These are phyloP conservation scores for Geotrichum cucujoidarum DNA, from an alignment of 1,139 yeast species.

Conservation along the genomic window DNA sequence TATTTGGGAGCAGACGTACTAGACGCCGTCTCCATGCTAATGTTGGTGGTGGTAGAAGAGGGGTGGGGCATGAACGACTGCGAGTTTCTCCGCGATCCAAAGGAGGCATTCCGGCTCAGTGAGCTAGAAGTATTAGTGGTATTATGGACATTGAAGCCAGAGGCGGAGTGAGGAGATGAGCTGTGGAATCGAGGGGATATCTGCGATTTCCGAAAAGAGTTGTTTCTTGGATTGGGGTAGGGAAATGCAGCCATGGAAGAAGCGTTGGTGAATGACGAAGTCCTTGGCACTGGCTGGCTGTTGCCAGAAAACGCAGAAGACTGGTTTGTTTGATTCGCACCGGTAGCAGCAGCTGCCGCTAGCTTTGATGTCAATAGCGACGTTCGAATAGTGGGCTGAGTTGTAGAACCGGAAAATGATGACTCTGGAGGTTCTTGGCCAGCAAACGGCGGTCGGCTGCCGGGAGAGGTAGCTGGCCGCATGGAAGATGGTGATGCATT, in stretches of 20 bases:
- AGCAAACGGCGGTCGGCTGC: background rate
- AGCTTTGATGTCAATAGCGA: slow-evolving; percentile 24
- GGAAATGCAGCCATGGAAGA: slow-evolving; percentile 20
- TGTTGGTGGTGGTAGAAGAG: slow-evolving; percentile 30
- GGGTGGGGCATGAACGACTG: slow-evolving; percentile 30
- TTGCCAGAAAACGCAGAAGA: slow-evolving; percentile 3
- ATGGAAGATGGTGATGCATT: background rate
- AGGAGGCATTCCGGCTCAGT: background rate
- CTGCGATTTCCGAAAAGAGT: slow-evolving; percentile 17
- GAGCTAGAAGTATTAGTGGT: background rate
- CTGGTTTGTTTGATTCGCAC: slow-evolving; percentile 20
- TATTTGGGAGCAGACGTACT: slow-evolving; percentile 21
- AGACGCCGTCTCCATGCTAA: slow-evolving; percentile 29
- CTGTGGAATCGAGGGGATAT: slow-evolving; percentile 5
- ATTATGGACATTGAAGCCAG: background rate
- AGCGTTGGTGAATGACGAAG: background rate
- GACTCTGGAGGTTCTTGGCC: background rate
- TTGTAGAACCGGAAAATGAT: background rate
- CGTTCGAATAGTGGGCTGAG: slow-evolving; percentile 20
- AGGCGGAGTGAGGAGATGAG: slow-evolving; percentile 6
- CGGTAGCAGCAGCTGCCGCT: slow-evolving; percentile 31
- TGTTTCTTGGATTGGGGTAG: slow-evolving; percentile 22
- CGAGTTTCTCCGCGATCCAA: slow-evolving; percentile 14
- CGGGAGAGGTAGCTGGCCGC: background rate
- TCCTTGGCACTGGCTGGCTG: background rate